Evolutionary conservation across 352 stramenopile species (phyloP).

Genomic region (Pythium aristosporum): DNA sequence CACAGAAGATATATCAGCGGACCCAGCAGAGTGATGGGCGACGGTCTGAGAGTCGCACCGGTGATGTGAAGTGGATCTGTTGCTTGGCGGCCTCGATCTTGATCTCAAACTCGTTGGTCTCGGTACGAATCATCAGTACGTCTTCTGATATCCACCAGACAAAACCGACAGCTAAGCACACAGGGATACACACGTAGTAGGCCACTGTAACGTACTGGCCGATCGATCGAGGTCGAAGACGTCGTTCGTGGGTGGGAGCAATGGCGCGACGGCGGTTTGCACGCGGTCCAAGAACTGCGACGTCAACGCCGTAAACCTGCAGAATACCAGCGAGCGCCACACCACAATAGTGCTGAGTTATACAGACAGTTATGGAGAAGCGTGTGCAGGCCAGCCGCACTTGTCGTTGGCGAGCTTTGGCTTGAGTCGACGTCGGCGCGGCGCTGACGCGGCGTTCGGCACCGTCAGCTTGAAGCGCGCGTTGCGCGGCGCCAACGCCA

Average conservation of each 20-base stretch:
- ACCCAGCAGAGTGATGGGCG: not conserved
- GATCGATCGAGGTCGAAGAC: slow-evolving; percentile 51
- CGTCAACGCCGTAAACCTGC: slow-evolving; percentile 54
- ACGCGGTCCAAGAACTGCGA: slow-evolving; percentile 66
- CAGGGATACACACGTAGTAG: not conserved
- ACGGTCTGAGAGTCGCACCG: slow-evolving; percentile 16
- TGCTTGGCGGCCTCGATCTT: slow-evolving; percentile 57
- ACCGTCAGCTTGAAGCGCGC: slow-evolving; percentile 22
- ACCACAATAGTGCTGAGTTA: not conserved
- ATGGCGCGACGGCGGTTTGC: slow-evolving; percentile 49
- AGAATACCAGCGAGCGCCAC: not conserved
- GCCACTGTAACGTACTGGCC: slow-evolving; percentile 26
- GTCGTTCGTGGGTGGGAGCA: slow-evolving; percentile 64
- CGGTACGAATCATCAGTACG: slow-evolving; percentile 48
- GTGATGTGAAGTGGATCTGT: slow-evolving; percentile 68
- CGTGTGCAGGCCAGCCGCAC: not conserved
- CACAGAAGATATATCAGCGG: not conserved
- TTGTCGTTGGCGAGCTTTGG: slow-evolving; percentile 28
- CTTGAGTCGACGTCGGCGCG: slow-evolving; percentile 15
- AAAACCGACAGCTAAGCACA: not conserved
- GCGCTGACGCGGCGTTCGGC: not conserved
- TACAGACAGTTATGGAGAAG: not conserved
- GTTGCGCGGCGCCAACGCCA: not conserved
- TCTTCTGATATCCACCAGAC: slow-evolving; percentile 23
- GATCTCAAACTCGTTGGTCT: slow-evolving; percentile 62